Base-by-base conservation (phyloP, 345 rosid species). In the thale cress (Arabidopsis thaliana) region DNA sequence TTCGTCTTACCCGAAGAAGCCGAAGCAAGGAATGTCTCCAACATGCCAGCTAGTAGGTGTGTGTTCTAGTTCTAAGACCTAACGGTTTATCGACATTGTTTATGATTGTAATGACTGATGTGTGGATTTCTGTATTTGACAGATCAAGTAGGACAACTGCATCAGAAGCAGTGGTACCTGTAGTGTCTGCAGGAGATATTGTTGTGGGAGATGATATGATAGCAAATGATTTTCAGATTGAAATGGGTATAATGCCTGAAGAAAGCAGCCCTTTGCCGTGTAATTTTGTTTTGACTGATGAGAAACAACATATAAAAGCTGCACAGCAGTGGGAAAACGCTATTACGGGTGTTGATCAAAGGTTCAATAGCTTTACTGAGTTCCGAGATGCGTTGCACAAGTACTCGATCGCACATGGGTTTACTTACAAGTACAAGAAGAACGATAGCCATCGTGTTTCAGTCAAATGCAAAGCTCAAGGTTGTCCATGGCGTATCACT, bases 401-500 rank as follows among this genome's bases (percentile, higher is more conserved):
- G 75, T 93, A 83, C 83, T 89, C 98, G 0, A 87, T 93, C 56
- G 96, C 98, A 0, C 97, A 86, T 34, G 93, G 96, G 8, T 93
- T 93, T 67, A 88, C 96, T 45, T 91, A 87, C 75, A 88, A 85
- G 79, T 93, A 89, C 76, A 93, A 93, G 91, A 89, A 93, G 77
- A 93, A 93, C 25, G 96, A 91, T 36, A 88, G 92, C 79, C 97
- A 88, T 64, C 96, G 97, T 36, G 96, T 89, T 38, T 84, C 91
- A 16, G 98, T 88, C 36, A 93, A 88, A 79, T 89, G 98, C 85
- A 93, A 93, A 67, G 71, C 87, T 22, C 89, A 73, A 52, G 94
- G 93, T 30, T 93, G 98, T 73, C 89, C 98, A 2, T 91, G 98
- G 98, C 86, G 97, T 79, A 91, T 93, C 76, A 87, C 90, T 37